phyloP scores from a whole-genome alignment of 768 basidiomycete species.

The Chalciporus chontae region DNA sequence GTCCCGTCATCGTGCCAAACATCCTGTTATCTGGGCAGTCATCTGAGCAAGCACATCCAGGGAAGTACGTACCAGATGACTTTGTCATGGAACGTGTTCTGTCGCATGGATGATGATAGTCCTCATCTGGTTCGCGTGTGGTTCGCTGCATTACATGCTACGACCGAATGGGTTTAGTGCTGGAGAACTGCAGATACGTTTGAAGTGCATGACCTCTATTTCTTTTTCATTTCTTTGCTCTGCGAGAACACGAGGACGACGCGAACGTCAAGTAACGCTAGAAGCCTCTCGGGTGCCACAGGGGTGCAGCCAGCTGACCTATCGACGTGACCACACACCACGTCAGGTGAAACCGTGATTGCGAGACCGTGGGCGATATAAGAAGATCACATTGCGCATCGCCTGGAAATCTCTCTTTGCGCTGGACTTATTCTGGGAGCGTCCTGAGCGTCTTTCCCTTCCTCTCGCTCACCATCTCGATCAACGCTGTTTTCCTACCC shows the following conservation, averaged over 20 bases:
- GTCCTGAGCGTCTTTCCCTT: background rate
- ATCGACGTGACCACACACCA: background rate
- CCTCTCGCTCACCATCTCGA: background rate
- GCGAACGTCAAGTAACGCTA: background rate
- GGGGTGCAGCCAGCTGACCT: background rate
- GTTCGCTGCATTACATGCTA: too few relatives aligned
- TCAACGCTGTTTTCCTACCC: too few relatives aligned
- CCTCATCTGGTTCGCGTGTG: too few relatives aligned
- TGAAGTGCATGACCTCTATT: too few relatives aligned
- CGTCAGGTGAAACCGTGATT: background rate
- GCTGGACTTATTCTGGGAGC: too few relatives aligned
- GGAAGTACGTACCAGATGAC: background rate
- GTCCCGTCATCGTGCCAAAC: background rate
- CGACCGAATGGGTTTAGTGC: too few relatives aligned
- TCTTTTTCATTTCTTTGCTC: too few relatives aligned
- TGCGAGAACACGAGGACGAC: background rate
- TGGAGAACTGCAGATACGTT: too few relatives aligned
- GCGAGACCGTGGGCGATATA: background rate
- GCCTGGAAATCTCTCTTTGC: background rate
- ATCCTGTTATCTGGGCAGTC: background rate
- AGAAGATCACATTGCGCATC: background rate
- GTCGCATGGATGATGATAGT: too few relatives aligned
- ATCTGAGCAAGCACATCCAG: background rate
- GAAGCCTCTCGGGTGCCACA: background rate
- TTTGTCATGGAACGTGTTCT: too few relatives aligned